Conservation (phyloP, 2,329 filamentous ascomycete genomes). For the Aspergillus neoniger region DNA sequence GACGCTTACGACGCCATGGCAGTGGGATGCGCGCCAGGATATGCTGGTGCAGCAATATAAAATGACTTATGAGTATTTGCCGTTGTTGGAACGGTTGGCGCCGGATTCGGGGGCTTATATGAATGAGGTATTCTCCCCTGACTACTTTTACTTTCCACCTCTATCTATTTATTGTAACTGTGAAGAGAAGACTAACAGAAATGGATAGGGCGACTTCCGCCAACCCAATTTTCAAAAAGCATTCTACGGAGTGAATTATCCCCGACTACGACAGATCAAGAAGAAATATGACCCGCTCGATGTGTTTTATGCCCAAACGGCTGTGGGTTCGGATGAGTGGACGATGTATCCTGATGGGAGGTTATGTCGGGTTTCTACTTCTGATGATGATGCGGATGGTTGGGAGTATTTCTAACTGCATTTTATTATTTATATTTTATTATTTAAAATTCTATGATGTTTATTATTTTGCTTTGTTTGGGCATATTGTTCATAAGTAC, state of each 20-base stretch:
- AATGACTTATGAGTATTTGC: constrained; percentile 45
- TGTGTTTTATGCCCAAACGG: constrained; percentile 30
- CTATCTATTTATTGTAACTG: no score
- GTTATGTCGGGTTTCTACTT: constrained; percentile 17
- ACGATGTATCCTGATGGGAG: constrained; percentile 17
- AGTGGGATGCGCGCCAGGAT: constrained; percentile 34
- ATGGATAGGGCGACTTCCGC: constrained; percentile 28
- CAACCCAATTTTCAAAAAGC: constrained; percentile 43
- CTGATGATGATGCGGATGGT: no score
- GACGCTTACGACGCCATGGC: constrained; percentile 40
- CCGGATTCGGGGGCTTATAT: constrained; percentile 40
- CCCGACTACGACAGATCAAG: constrained; percentile 29
- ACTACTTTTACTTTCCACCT: no score
- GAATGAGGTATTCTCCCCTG: constrained; percentile 32
- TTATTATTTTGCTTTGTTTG: no score
- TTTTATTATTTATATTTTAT: no score
- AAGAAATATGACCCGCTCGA: constrained; percentile 34
- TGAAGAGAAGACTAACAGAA: no score
- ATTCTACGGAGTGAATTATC: constrained; percentile 43
- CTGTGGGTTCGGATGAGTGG: constrained; percentile 28
- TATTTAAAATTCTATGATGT: no score
- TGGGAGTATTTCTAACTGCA: no score
- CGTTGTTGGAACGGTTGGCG: constrained; percentile 38
- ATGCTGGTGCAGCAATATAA: constrained; percentile 39
- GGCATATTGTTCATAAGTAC: no score